phyloP scores from a whole-genome alignment of 2,329 filamentous ascomycete species.

The Ustulina deusta region DNA sequence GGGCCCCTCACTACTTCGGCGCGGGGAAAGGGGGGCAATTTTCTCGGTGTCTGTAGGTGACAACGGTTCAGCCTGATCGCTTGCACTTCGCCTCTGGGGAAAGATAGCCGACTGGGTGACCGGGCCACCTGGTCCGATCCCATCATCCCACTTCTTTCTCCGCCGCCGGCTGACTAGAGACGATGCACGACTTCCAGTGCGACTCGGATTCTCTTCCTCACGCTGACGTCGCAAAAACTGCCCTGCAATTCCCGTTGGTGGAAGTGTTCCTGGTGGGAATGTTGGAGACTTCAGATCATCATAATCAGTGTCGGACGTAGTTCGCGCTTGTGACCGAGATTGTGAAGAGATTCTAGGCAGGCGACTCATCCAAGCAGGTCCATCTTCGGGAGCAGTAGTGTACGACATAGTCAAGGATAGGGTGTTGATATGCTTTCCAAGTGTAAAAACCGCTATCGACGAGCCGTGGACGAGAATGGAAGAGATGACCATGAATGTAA shows the following conservation, averaged over 20 bases:
- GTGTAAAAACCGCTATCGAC: constrained; percentile 96
- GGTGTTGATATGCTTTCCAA: constrained; percentile 98
- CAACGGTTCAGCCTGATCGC: constrained; percentile 51
- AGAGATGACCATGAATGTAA: constrained; percentile 90
- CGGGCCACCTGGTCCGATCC: constrained; percentile 84
- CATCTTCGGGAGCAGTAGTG: constrained; percentile 88
- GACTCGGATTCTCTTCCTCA: constrained; percentile 74
- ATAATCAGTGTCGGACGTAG: constrained; percentile 82
- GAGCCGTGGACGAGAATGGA: constrained; percentile 97
- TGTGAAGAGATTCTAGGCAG: constrained; percentile 77
- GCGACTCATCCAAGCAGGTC: constrained; percentile 94
- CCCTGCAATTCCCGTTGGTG: constrained; percentile 77
- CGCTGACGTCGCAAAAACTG: constrained; percentile 86
- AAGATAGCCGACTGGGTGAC: constrained; percentile 91
- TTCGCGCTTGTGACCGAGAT: constrained; percentile 84
- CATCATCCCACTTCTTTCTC: constrained; percentile 76
- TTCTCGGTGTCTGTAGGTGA: constrained; percentile 46
- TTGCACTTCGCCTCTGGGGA: constrained; percentile 64
- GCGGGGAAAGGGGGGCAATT: constrained; percentile 31
- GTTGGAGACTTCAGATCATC: constrained; percentile 71
- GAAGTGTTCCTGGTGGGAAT: constrained; percentile 76
- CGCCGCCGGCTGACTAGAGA: constrained; percentile 71
- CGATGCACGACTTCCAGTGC: constrained; percentile 68
- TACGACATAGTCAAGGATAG: constrained; percentile 96
- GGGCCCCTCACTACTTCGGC: constrained; percentile 44